Evolutionary conservation across 2,329 filamentous ascomycete species (phyloP), one percentile per base, ranked within the genome.

Genomic region (Xenosphaeropsis pyriputrescens): DNA sequence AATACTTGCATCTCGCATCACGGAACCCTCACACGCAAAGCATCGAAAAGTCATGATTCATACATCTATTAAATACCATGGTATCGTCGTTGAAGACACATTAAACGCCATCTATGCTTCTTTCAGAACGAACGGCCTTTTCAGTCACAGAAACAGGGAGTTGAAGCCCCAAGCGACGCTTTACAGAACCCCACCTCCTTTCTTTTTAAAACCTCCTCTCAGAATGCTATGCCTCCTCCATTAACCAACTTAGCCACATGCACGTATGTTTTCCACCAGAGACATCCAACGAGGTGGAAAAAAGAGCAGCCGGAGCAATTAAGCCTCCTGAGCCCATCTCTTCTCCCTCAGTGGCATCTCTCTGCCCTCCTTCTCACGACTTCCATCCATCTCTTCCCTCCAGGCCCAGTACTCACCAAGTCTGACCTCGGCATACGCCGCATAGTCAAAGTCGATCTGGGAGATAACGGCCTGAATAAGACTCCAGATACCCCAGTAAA

Each of bases 391-490:
- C 56, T 89, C 83, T 34, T 70, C 76, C 54, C 88, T 84, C 85
- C 85, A 95, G 4, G 80, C 85, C 72, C 80, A 93, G 61, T 95
- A 96, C 62, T 96, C 91, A 36, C 82, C 79, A 5, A 98, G 65
- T 39, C 91, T 70, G 13, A 80, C 61, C 57, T 95, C 85, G 9
- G 91, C 89, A 56, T 96, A 98, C 7, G 72, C 75, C 32, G 85
- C 84, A 56, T 98, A 98, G 60, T 98, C 88, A 54, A 98, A 98
- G 55, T 95, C 84, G 50, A 98, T 98, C 46, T 89, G 75, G 9
- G 85, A 93, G 47, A 98, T 96, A 39, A 75, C 83, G 2, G 88
- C 83, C 64, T 98, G 91, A 46, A 98, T 96, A 45, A 93, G 64
- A 6, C 86, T 82, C 91, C 91, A 98, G 41, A 95, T 85, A 17